Evolutionary conservation across 2,329 filamentous ascomycete species (phyloP).

Genomic region (Cladosporium sp.): DNA sequence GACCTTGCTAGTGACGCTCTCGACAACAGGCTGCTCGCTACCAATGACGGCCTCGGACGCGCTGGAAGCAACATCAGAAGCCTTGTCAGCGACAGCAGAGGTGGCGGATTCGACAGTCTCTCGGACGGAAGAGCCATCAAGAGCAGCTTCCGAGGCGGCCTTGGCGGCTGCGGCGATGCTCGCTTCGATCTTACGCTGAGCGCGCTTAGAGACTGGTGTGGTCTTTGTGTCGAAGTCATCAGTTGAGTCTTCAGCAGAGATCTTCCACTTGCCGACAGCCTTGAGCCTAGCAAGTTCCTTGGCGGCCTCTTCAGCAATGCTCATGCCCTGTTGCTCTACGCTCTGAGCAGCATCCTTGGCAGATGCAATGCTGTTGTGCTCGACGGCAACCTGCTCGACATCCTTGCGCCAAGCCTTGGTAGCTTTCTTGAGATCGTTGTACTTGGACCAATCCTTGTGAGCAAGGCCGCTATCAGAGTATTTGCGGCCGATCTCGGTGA

Average conservation of each 20-base stretch:
- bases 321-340: conserved; percentile 76
- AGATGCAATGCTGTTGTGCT: conserved; percentile 65
- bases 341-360: conserved; percentile 65
- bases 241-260: conserved; percentile 66
- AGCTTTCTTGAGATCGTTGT: conserved; percentile 78
- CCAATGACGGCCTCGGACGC: conserved; percentile 22
- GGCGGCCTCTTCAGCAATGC: conserved; percentile 70
- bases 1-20: conserved; percentile 15
- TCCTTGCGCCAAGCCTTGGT: conserved; percentile 82
- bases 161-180: conserved; percentile 28
- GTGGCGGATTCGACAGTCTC: conserved; percentile 34
- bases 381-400: conserved; percentile 69
- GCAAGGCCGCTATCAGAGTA: conserved; percentile 97
- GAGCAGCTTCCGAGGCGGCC: conserved; percentile 32
- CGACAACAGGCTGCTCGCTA: conserved; percentile 14
- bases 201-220: conserved; percentile 51
- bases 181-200: conserved; percentile 33
- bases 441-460: conserved; percentile 96
- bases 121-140: conserved; percentile 30
- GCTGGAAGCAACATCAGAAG: conserved; percentile 26
- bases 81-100: conserved; percentile 27
- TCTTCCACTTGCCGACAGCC: conserved; percentile 80
- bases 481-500: conserved; percentile 85
- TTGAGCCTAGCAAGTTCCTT: conserved; percentile 76
- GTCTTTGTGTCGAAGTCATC: conserved; percentile 73